Base-by-base conservation (phyloP, 805 yeast genomes). In the Barnettozyma sp. region DNA sequence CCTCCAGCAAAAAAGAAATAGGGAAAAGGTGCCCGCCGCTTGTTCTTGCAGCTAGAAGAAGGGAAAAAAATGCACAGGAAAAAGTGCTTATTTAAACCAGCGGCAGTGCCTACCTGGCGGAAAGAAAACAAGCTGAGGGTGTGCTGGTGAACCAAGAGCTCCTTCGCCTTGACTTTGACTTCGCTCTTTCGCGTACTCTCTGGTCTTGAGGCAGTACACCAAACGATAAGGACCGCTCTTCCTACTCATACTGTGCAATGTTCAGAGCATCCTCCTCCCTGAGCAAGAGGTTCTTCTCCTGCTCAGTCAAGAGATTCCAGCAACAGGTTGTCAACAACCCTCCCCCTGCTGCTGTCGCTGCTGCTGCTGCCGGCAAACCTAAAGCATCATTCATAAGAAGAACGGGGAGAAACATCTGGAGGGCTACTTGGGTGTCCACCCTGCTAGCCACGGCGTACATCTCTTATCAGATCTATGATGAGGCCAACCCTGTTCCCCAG, bases 401-500 rank as follows among this genome's bases (percentile, higher is more conserved):
- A 36, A 33, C 45, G 20, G 55, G 48, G 22, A 45, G 37, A 30
- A 24, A 43, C 13, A 39, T 50, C 5, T 70, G 80, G 70, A 68
- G 69, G 49, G 55, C 68, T 23, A 59, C 79, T 16, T 65, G 73
- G 50, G 48, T 72, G 14, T 60, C 82, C 4, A 60, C 69, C 7
- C 46, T 76, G 23, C 65, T 72, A 1, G 69, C 75, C 13, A 58
- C 75, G 22, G 82, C 74, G 17, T 75, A 78, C 47, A 55, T 73
- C 34, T 77, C 79, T 10, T 85, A 76, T 59, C 66, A 72, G 42
- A 70, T 81, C 35, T 78, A 78, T 55, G 63, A 63, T 28, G 90
- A 82, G 59, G 61, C 73, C 6, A 65, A 70, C 46, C 88, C 88
- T 6, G 62, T 66, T 22, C 62, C 66, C 13, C 87, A 81, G 54